Evolutionary conservation across 768 basidiomycete species (phyloP).

Genomic region (Pulveroboletus frians): DNA sequence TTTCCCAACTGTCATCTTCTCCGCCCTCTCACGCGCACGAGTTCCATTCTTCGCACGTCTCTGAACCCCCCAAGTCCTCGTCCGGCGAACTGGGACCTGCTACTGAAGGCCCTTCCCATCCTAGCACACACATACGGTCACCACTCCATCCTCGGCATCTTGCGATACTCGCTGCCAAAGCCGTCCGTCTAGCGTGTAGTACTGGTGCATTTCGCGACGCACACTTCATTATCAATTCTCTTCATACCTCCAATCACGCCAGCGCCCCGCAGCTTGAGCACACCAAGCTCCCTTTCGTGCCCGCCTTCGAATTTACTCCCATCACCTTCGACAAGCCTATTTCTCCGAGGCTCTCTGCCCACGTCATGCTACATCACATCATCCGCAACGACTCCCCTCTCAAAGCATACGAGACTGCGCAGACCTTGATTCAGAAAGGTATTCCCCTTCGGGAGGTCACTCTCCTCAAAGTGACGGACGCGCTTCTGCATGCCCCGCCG

Average conservation of each 20-base stretch:
- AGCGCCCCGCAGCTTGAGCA: constrained; percentile 1
- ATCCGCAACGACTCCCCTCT: constrained; percentile 45
- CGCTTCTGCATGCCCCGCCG: constrained; percentile 20
- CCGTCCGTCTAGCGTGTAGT: constrained; percentile 44
- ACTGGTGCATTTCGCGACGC: constrained; percentile 46
- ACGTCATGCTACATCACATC: constrained; percentile 60
- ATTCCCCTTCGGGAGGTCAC: constrained; percentile 47
- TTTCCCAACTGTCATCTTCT: neutral
- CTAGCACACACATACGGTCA: neutral
- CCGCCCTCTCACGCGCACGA: neutral
- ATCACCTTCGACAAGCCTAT: constrained; percentile 47
- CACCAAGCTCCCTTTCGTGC: constrained; percentile 22
- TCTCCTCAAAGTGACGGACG: constrained; percentile 37
- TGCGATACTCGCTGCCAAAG: constrained; percentile 40
- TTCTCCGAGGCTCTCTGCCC: constrained; percentile 56
- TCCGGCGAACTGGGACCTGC: neutral
- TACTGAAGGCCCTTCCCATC: neutral
- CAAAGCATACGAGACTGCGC: constrained; percentile 46
- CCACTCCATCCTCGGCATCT: constrained; percentile 7
- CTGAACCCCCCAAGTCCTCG: neutral
- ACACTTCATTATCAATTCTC: constrained; percentile 52
- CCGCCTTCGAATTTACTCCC: constrained; percentile 33
- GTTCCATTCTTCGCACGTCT: neutral
- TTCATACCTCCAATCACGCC: constrained; percentile 40
- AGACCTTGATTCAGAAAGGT: constrained; percentile 50